Percentiles rank a stretch among this genome's conserved stretches.
These are phyloP conservation scores for Ophiocordyceps camponoti-floridani DNA, from an alignment of 2,329 filamentous ascomycete species.

Conservation along the genomic window DNA sequence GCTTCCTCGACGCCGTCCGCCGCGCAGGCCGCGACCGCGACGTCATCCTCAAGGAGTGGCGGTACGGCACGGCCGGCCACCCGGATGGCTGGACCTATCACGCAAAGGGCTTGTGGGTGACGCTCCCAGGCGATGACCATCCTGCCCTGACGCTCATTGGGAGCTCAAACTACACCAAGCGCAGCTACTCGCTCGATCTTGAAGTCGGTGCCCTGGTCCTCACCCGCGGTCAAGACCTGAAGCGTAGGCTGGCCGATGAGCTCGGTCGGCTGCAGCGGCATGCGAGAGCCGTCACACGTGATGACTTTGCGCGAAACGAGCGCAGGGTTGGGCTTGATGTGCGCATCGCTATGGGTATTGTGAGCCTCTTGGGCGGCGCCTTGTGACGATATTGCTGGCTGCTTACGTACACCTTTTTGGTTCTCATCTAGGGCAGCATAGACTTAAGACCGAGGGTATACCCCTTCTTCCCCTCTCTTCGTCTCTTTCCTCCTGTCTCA, in stretches of 20 bases:
- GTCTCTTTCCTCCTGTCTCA: background rate
- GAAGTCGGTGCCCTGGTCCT: conserved; percentile 79
- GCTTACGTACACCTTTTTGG: background rate
- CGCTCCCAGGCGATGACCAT: conserved; percentile 43
- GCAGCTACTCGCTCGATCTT: conserved; percentile 81
- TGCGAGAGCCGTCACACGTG: conserved; percentile 47
- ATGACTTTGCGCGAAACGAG: conserved; percentile 68
- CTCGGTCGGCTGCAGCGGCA: conserved; percentile 64
- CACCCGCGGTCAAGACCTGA: conserved; percentile 56
- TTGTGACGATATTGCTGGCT: conserved; percentile 18
- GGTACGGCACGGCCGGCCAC: conserved; percentile 60
- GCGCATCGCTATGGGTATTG: conserved; percentile 83
- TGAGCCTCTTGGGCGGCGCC: conserved; percentile 71
- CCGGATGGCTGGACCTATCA: conserved; percentile 92
- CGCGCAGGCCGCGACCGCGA: conserved; percentile 27
- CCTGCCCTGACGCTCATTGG: conserved; percentile 74
- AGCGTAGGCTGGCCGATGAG: conserved; percentile 58
- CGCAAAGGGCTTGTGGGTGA: conserved; percentile 89
- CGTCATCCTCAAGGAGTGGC: conserved; percentile 76
- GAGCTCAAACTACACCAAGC: conserved; percentile 88
- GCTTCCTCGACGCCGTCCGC: conserved; percentile 50
- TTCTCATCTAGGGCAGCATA: background rate
- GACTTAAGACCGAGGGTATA: background rate
- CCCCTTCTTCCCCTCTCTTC: too few relatives aligned
- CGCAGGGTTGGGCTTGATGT: conserved; percentile 75